Evolutionary conservation across 345 rosid species (phyloP).

Genomic region (Euphorbia lathyris): DNA sequence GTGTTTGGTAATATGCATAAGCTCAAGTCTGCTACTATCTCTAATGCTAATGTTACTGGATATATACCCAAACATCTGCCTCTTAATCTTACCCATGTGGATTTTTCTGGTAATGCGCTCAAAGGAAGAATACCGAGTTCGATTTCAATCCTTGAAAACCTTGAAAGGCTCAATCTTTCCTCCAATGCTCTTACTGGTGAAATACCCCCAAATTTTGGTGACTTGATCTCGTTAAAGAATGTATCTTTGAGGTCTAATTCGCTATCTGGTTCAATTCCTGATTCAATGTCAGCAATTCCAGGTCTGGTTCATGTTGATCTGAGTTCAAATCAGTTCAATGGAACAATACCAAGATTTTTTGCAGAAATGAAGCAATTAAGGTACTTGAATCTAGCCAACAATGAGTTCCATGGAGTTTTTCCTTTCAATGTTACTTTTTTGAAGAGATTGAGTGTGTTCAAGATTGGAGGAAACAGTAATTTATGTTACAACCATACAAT

Average conservation of each 20-base stretch:
- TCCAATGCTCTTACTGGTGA: conserved; percentile 59
- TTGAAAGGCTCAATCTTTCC: conserved; percentile 59
- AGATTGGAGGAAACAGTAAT: conserved; percentile 68
- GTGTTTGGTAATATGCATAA: conserved; percentile 65
- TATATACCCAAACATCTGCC: conserved; percentile 50
- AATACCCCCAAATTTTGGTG: conserved; percentile 60
- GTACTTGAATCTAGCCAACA: conserved; percentile 72
- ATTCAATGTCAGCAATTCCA: conserved; percentile 66
- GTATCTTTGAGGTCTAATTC: conserved; percentile 72
- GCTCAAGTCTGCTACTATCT: conserved; percentile 55
- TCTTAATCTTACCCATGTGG: conserved; percentile 60
- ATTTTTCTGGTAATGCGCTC: conserved; percentile 68
- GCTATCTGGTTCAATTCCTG: conserved; percentile 79
- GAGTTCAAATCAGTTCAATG: conserved; percentile 83
- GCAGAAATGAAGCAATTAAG: conserved; percentile 58
- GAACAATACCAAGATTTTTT: conserved; percentile 76
- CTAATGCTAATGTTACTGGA: conserved; percentile 68
- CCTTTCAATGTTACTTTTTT: conserved; percentile 80
- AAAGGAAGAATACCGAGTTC: conserved; percentile 73
- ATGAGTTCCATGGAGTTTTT: conserved; percentile 66
- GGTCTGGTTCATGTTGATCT: conserved; percentile 75
- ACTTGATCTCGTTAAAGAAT: conserved; percentile 64
- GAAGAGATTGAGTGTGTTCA: conserved; percentile 57
- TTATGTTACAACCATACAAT: conserved; percentile 76
- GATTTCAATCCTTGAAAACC: conserved; percentile 58